These are phyloP conservation scores for Xylaria digitata DNA, from an alignment of 2,329 filamentous ascomycete genomes.

Conservation along the genomic window DNA sequence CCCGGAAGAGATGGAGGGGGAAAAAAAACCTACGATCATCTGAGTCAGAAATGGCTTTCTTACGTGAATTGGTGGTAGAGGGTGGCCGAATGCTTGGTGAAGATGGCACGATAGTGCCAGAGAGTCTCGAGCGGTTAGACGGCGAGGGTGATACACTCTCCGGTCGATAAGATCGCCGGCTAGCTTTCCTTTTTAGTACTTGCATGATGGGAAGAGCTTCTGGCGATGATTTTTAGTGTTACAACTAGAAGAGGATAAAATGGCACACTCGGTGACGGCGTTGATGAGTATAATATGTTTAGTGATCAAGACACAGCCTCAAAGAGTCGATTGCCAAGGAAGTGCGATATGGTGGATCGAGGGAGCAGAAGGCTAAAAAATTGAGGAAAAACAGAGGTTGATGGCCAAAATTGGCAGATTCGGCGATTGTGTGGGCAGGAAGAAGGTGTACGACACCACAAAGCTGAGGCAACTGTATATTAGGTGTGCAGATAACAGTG, in stretches of 20 bases:
- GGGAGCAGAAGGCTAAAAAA: too few relatives aligned
- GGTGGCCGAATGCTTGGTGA: not conserved
- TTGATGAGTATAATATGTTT: too few relatives aligned
- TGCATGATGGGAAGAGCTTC: not conserved
- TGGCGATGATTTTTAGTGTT: too few relatives aligned
- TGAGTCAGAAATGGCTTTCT: not conserved
- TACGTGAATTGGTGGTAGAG: not conserved
- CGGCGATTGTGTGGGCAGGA: too few relatives aligned
- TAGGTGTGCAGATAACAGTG: too few relatives aligned
- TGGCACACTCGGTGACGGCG: too few relatives aligned
- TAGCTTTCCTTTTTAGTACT: not conserved
- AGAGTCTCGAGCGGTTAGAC: not conserved
- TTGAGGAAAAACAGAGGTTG: too few relatives aligned
- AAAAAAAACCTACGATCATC: conserved; percentile 13
- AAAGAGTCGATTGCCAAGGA: not conserved
- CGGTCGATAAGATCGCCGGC: too few relatives aligned
- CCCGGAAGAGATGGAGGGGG: not conserved
- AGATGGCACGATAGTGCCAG: not conserved
- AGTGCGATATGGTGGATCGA: too few relatives aligned
- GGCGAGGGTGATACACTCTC: not conserved
- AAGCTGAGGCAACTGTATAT: too few relatives aligned
- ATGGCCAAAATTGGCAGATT: too few relatives aligned
- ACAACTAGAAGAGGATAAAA: not conserved
- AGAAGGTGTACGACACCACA: too few relatives aligned
- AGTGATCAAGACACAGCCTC: not conserved